Conservation (phyloP, 2,329 filamentous ascomycete genomes). For the Penicillium sp. region DNA sequence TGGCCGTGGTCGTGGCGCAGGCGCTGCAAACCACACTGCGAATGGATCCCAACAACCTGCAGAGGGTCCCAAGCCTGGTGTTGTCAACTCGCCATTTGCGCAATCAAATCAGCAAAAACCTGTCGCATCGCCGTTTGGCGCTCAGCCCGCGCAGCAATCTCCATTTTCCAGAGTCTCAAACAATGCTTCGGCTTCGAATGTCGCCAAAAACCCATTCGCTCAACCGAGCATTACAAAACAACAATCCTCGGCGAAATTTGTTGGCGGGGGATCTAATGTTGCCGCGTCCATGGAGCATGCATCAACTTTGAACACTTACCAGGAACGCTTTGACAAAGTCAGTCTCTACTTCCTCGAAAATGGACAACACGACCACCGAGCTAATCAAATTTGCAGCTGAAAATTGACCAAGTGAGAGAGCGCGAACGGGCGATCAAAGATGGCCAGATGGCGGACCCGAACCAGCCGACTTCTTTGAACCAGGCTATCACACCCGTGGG, state of each 20-base stretch:
- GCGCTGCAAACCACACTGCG: constrained; percentile 12
- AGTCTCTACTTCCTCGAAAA: constrained; percentile 8
- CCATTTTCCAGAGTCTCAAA: constrained; percentile 23
- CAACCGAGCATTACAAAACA: neutral
- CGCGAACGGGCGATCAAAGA: constrained; percentile 52
- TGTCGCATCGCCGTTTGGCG: constrained; percentile 15
- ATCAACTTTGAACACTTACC: constrained; percentile 26
- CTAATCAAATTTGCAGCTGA: constrained; percentile 39
- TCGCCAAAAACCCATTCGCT: constrained; percentile 16
- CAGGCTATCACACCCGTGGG: constrained; percentile 62
- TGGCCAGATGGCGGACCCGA: constrained; percentile 58
- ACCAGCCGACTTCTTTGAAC: constrained; percentile 57
- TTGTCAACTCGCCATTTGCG: constrained; percentile 26
- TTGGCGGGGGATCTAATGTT: constrained; percentile 7
- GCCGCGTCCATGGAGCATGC: constrained; percentile 25
- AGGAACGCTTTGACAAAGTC: constrained; percentile 40
- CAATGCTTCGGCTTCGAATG: constrained; percentile 7
- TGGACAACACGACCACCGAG: neutral
- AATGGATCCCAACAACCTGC: neutral
- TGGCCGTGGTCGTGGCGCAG: constrained; percentile 21
- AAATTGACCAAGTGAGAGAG: constrained; percentile 50
- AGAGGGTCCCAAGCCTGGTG: neutral
- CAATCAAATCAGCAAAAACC: constrained; percentile 24
- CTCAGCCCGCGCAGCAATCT: constrained; percentile 16
- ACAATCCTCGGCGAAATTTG: constrained; percentile 12